Evolutionary conservation across 106 monocot species (phyloP).

Genomic region (Dendrobium nobile): DNA sequence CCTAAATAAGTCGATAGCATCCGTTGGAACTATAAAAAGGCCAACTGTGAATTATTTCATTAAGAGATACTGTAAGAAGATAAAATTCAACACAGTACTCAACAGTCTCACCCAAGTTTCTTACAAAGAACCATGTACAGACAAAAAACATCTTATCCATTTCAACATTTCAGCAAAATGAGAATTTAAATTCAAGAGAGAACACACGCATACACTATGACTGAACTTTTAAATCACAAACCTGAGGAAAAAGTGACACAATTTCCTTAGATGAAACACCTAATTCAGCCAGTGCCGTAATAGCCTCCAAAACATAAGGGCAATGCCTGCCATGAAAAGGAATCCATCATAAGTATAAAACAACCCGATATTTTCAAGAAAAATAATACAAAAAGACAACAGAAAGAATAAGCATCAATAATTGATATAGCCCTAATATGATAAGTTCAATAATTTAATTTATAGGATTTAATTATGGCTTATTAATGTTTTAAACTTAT

Average conservation of each 20-base stretch:
- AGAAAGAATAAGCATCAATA: background rate
- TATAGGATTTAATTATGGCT: background rate
- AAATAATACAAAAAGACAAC: background rate
- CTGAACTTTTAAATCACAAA: constrained; percentile 15
- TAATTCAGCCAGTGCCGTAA: constrained; percentile 81
- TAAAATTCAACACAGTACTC: constrained; percentile 2
- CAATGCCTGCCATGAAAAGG: constrained; percentile 54
- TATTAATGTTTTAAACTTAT: background rate
- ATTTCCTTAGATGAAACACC: constrained; percentile 88
- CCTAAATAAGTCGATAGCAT: background rate
- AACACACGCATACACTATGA: background rate
- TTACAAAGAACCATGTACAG: background rate
- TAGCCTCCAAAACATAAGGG: constrained; percentile 83
- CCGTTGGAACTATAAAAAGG: background rate
- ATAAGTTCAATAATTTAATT: background rate
- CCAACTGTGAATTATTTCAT: background rate
- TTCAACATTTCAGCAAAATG: background rate
- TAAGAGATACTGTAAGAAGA: background rate
- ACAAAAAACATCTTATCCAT: constrained; percentile 5
- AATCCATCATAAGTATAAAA: constrained; percentile 2
- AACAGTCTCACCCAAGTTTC: background rate
- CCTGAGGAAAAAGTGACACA: constrained; percentile 75
- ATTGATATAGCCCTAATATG: background rate
- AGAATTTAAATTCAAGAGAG: background rate
- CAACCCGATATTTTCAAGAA: background rate